These are phyloP conservation scores for Blumeria hordei DNA, from an alignment of 2,329 filamentous ascomycete genomes.

Conservation along the genomic window DNA sequence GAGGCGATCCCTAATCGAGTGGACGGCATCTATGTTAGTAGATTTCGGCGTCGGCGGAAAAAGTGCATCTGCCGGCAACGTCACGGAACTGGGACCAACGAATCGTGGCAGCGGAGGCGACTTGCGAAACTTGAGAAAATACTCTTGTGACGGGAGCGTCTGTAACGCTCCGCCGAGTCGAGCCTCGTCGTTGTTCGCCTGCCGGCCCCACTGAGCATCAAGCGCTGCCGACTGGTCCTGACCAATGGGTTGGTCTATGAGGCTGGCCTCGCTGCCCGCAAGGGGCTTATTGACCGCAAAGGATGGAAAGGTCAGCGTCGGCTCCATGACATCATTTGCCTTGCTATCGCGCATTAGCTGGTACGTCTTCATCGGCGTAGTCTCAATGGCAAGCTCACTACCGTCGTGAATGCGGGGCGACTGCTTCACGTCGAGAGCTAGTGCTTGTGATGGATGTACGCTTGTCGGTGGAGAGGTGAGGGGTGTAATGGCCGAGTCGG, in stretches of 20 bases:
- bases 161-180: background rate
- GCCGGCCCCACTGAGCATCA: too few relatives aligned
- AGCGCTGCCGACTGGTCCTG: background rate
- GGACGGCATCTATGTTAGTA: too few relatives aligned
- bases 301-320: too few relatives aligned
- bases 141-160: background rate
- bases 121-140: background rate
- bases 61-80: too few relatives aligned
- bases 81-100: too few relatives aligned
- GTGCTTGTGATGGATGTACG: background rate
- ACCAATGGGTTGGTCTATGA: background rate
- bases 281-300: background rate
- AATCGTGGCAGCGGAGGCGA: background rate
- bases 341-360: too few relatives aligned
- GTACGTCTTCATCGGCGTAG: too few relatives aligned
- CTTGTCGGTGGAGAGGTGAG: conserved; percentile 2
- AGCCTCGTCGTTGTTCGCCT: background rate
- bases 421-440: background rate
- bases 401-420: too few relatives aligned
- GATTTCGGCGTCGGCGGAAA: too few relatives aligned
- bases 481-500: conserved; percentile 2
- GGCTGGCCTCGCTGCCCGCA: background rate
- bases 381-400: too few relatives aligned
- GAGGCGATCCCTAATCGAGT: too few relatives aligned
- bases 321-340: too few relatives aligned